A percentile compares a stretch with the other conserved stretches of the same genome.
These are phyloP conservation scores for Rosa lucieae DNA, from an alignment of 306 rosid species.

Conservation along the genomic window DNA sequence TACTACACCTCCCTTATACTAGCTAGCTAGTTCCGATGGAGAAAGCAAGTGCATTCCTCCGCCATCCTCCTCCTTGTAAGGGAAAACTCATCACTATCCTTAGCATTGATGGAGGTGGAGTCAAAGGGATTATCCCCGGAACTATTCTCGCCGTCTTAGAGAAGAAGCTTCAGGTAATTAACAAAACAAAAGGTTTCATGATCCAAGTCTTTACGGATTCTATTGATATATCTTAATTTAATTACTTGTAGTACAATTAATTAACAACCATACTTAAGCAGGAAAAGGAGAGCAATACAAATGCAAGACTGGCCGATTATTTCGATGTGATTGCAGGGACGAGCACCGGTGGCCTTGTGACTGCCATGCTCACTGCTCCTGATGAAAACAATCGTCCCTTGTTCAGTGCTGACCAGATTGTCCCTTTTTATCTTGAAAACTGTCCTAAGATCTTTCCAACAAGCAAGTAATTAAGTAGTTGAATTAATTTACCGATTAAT, in stretches of 20 bases:
- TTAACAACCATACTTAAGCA: neutral
- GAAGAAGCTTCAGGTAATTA: slow-evolving; percentile 19
- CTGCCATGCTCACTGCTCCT: neutral
- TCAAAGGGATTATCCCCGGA: slow-evolving; percentile 28
- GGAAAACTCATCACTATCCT: slow-evolving; percentile 12
- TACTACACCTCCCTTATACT: neutral
- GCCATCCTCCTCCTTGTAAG: neutral
- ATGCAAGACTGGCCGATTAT: slow-evolving; percentile 27
- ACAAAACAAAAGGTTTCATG: neutral
- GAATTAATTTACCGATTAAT: neutral
- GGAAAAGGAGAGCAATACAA: slow-evolving; percentile 3
- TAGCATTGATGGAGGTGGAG: slow-evolving; percentile 34
- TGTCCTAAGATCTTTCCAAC: neutral
- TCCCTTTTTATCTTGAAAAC: neutral
- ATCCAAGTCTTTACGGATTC: too few species aligned
- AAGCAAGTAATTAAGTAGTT: neutral
- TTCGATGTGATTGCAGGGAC: slow-evolving; percentile 29
- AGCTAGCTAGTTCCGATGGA: neutral
- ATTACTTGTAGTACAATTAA: too few species aligned
- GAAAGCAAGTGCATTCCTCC: neutral
- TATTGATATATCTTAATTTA: neutral
- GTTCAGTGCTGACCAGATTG: neutral
- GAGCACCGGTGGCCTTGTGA: slow-evolving; percentile 12
- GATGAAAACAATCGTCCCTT: neutral
- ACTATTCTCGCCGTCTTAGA: slow-evolving; percentile 18